These are phyloP conservation scores for Chlorella sp. DNA, from an alignment of 139 green algal genomes.

Conservation along the genomic window DNA sequence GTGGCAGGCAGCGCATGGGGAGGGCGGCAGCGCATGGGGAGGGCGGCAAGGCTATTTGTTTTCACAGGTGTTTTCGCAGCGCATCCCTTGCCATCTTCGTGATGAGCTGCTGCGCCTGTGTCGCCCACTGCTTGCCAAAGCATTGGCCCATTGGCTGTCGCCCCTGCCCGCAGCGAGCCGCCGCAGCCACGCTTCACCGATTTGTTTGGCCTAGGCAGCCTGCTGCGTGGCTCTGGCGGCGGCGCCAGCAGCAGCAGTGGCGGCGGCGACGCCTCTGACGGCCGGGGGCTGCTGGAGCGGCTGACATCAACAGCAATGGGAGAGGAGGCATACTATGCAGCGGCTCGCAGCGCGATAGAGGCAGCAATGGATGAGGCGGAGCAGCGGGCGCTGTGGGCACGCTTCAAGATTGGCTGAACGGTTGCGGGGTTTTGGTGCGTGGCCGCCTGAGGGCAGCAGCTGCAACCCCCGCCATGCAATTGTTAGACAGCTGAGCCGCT, in stretches of 20 bases:
- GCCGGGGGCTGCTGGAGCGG: not conserved
- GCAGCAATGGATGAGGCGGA: constrained; percentile 43
- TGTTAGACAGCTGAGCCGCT: too few relatives aligned
- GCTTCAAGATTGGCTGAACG: constrained; percentile 15
- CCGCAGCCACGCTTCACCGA: constrained; percentile 26
- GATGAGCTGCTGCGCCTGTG: too few relatives aligned
- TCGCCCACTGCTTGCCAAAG: too few relatives aligned
- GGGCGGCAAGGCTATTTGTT: too few relatives aligned
- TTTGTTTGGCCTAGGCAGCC: constrained; percentile 22
- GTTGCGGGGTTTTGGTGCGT: too few relatives aligned
- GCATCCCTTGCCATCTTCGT: too few relatives aligned
- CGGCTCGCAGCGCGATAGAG: not conserved
- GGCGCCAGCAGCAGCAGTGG: not conserved
- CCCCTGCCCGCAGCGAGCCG: constrained; percentile 12
- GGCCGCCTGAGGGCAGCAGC: too few relatives aligned
- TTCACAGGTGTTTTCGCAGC: too few relatives aligned
- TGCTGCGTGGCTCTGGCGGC: not conserved
- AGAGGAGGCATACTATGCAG: constrained; percentile 15
- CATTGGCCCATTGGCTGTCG: too few relatives aligned
- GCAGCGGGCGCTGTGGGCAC: constrained; percentile 39
- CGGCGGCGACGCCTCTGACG: not conserved
- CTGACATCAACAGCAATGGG: not conserved
- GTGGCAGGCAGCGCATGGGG: too few relatives aligned
- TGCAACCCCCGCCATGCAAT: too few relatives aligned
- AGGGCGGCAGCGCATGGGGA: too few relatives aligned